These are phyloP conservation scores for Globisporangium middletonii DNA, from an alignment of 352 stramenopile species.

Conservation along the genomic window DNA sequence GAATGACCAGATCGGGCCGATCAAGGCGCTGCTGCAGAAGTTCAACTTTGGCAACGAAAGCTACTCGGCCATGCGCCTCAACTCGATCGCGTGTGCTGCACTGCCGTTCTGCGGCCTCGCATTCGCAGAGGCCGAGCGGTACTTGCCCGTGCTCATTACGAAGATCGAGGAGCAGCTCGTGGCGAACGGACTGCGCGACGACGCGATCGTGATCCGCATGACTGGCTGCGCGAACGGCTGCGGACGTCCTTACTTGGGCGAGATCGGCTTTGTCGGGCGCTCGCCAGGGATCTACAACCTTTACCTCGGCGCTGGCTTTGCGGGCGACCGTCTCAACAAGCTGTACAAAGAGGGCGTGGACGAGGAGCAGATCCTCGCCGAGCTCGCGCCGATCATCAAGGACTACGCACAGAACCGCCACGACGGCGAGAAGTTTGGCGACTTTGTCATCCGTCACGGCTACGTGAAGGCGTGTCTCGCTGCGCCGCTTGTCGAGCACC, in stretches of 20 bases:
- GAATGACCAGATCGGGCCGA: constrained; percentile 83
- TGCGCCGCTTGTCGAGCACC: constrained; percentile 52
- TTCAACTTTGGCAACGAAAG: constrained; percentile 89
- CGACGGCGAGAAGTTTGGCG: constrained; percentile 71
- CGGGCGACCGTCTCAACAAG: constrained; percentile 74
- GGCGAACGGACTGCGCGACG: constrained; percentile 86
- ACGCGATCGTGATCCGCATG: constrained; percentile 97
- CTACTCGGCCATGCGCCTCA: constrained; percentile 74
- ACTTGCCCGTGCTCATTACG: constrained; percentile 91
- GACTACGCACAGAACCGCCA: constrained; percentile 65
- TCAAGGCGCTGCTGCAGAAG: constrained; percentile 90
- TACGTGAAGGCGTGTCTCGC: constrained; percentile 68
- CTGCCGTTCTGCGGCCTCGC: constrained; percentile 95
- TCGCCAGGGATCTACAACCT: constrained; percentile 96
- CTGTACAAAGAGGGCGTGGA: constrained; percentile 77
- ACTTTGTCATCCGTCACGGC: constrained; percentile 74
- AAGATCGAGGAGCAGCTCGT: constrained; percentile 91
- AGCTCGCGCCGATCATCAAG: constrained; percentile 71
- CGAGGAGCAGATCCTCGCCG: constrained; percentile 69
- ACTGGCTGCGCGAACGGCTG: constrained; percentile 98
- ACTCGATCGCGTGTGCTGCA: constrained; percentile 93
- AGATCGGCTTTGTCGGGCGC: constrained; percentile 97
- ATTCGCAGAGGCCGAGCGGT: constrained; percentile 95
- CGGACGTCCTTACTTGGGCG: constrained; percentile 95
- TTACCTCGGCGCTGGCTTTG: constrained; percentile 90